Percentiles rank a stretch among this genome's conserved stretches.
Evolutionary conservation across 2,329 filamentous ascomycete species (phyloP).

Genomic region (Colletotrichum paranaense): DNA sequence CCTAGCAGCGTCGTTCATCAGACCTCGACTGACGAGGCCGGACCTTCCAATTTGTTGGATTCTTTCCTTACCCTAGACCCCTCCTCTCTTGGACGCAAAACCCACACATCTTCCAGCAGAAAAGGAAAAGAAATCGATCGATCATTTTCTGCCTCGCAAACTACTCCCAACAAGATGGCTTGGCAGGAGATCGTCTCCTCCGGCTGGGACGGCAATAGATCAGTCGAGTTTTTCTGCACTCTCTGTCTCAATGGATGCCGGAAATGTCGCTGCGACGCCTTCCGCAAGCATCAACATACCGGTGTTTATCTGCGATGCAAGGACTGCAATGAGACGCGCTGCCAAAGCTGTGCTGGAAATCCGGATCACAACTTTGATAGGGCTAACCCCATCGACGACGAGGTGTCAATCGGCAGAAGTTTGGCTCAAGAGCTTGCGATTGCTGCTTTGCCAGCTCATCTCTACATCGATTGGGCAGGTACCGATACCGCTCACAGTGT

Average conservation of each 20-base stretch:
- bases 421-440: not conserved
- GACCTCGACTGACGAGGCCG: not conserved
- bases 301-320: slow-evolving; percentile 42
- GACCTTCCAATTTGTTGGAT: not conserved
- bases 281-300: slow-evolving; percentile 43
- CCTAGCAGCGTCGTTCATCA: not conserved
- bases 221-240: slow-evolving; percentile 15
- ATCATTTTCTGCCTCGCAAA: not conserved
- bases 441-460: slow-evolving; percentile 5
- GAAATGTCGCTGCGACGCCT: slow-evolving; percentile 50
- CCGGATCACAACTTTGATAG: slow-evolving; percentile 46
- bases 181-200: not conserved
- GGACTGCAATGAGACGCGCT: slow-evolving; percentile 49
- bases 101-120: not conserved
- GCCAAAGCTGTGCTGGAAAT: slow-evolving; percentile 51
- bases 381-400: slow-evolving; percentile 10
- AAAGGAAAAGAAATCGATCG: not conserved
- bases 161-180: not conserved
- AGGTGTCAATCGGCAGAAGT: not conserved
- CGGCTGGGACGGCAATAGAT: not conserved
- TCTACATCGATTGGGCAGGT: not conserved
- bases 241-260: slow-evolving; percentile 39
- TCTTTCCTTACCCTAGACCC: not conserved
- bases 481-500: not conserved
- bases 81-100: not conserved